Evolutionary conservation across 176 grass and related monocot species (phyloP), one percentile per base, ranked within the genome.

Genomic region (Ensete glaucum): DNA sequence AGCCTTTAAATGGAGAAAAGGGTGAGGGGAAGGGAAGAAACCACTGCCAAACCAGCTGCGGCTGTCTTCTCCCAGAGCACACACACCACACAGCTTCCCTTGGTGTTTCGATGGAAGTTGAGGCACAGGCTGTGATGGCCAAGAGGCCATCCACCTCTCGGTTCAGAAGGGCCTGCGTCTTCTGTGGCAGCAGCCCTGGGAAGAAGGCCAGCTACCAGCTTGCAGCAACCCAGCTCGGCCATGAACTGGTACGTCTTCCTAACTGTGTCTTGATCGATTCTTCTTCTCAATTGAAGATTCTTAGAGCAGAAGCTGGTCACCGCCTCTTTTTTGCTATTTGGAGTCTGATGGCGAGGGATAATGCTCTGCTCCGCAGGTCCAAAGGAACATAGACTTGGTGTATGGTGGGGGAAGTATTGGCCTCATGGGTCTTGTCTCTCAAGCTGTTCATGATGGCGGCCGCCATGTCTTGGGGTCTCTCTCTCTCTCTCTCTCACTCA

Each of bases 101-200:
- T 3, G 34, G 34, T 17, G 14, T 3, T 64, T 26, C 12, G 26
- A 65, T 65, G 62, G 62, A 65, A 11, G 62, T 9, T 27, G 62
- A n/a, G n/a, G 23, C 62, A 25, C 11, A 65, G 8, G 22, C 2
- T 27, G 22, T 65, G 21, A 26, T 26, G 20, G 62, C 9, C 17
- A 65, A 65, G 23, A 27, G 23, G 62, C 26, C 62, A 8, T 65
- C 57, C 21, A 65, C 10, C 21, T 65, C 62, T 11, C 12, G 62
- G 62, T 65, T 65, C 21, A 13, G 22, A 20, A 65, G 62, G 62
- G 62, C 27, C 22, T 25, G 62, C 8, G 62, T 65, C 9, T 65
- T 65, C 62, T 65, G 62, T 11, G 62, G 62, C 21, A 65, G 62
- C 62, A 65, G 62, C 62, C 62, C 62, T 25, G 62, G 62, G 62